Evolutionary conservation across 805 yeast species (phyloP), one percentile per base, ranked within the genome.

Genomic region (Wickerhamomyces canadensis): DNA sequence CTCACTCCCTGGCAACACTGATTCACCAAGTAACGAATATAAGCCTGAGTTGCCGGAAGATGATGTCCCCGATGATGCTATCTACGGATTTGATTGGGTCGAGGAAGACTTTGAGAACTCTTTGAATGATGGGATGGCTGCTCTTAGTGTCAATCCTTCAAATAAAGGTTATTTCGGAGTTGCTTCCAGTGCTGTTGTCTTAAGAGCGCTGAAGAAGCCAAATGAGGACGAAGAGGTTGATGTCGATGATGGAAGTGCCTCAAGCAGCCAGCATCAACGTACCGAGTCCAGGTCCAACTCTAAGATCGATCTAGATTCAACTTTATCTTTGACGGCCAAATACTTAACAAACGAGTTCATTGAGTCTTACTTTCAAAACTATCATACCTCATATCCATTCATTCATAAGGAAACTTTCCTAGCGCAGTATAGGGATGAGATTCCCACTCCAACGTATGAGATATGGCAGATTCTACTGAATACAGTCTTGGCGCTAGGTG

Each of bases 101-200:
- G 80, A 76, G 47, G 74, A 70, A 47, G 73, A 71, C 33, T 64
- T 60, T 21, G 71, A 66, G 34, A 44, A 47, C 9, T 40, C 41
- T 11, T 32, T 52, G 21, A 56, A 57, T 34, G 84, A 80, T 54
- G 84, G 84, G 10, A 79, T 80, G 84, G 84, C 80, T 1, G 82
- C 80, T 2, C 49, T 76, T 18, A 68, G 76, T 29, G 58, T 65
- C 13, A 62, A 66, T 38, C 69, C 68, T 6, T 68, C 74, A 33
- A 73, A 78, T 19, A 71, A 72, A 21, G 86, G 87, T 1, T 80
- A 76, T 51, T 74, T 75, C 45, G 88, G 88, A 2, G 70, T 72
- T 11, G 82, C 78, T 8, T 78, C 87, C 4, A 67, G 76, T 41
- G 70, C 80, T 2, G 74, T 75, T 7, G 60, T 76, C 15, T 55